These are phyloP conservation scores for Cephalotrichum gorgonifer DNA, from an alignment of 2,329 filamentous ascomycete genomes.

Conservation along the genomic window DNA sequence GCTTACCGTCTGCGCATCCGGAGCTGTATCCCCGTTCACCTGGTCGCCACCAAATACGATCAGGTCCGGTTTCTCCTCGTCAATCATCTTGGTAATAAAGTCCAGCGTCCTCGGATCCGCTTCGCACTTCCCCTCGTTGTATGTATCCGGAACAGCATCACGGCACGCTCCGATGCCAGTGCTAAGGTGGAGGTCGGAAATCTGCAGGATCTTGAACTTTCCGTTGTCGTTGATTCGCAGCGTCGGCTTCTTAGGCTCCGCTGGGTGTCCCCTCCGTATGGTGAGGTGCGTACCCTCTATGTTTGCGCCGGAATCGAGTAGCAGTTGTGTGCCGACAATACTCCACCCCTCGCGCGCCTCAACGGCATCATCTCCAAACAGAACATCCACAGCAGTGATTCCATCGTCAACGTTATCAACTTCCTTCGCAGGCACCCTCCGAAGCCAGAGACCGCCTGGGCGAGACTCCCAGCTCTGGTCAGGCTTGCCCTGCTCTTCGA, in stretches of 20 bases:
- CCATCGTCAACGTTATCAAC: slow-evolving; percentile 65
- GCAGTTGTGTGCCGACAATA: slow-evolving; percentile 61
- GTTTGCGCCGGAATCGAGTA: slow-evolving; percentile 54
- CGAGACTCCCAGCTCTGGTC: slow-evolving; percentile 68
- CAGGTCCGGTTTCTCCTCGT: slow-evolving; percentile 88
- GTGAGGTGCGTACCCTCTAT: slow-evolving; percentile 65
- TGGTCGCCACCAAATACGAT: slow-evolving; percentile 90
- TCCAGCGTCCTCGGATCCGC: slow-evolving; percentile 87
- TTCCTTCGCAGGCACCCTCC: slow-evolving; percentile 60
- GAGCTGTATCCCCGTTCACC: slow-evolving; percentile 86
- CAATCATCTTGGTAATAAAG: slow-evolving; percentile 72
- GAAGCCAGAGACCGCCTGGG: slow-evolving; percentile 71
- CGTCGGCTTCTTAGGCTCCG: slow-evolving; percentile 53
- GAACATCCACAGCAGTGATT: slow-evolving; percentile 72
- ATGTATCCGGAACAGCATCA: slow-evolving; percentile 68
- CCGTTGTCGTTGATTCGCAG: slow-evolving; percentile 79
- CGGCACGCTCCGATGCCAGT: slow-evolving; percentile 80
- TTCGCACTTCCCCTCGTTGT: slow-evolving; percentile 70
- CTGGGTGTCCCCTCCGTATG: slow-evolving; percentile 53
- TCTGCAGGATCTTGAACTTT: slow-evolving; percentile 94
- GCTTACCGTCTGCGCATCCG: slow-evolving; percentile 74
- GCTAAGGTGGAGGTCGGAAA: slow-evolving; percentile 88
- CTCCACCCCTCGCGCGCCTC: slow-evolving; percentile 83
- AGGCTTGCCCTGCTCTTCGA: slow-evolving; percentile 33
- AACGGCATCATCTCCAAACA: slow-evolving; percentile 85